Conservation (phyloP, 2,329 filamentous ascomycete species). For the Seiridium cupressi region DNA sequence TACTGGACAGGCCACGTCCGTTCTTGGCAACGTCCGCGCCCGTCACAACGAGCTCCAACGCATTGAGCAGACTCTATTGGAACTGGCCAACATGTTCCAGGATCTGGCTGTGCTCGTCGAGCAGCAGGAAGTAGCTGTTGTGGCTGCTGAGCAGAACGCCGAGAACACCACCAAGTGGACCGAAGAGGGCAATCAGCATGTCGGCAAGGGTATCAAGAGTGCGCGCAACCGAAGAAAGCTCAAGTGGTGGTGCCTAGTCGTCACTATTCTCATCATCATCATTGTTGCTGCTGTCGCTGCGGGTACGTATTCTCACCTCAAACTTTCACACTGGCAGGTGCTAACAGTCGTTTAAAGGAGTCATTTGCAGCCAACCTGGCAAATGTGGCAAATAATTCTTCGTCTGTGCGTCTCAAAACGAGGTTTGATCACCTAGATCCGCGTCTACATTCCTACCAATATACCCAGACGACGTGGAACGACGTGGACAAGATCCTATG, state of each 20-base stretch:
- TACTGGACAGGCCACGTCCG: slow-evolving; percentile 67
- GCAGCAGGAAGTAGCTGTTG: slow-evolving; percentile 65
- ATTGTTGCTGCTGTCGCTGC: slow-evolving; percentile 55
- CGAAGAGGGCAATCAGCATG: slow-evolving; percentile 66
- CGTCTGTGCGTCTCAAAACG: too few relatives aligned
- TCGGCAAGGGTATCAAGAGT: slow-evolving; percentile 65
- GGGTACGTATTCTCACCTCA: slow-evolving; percentile 32
- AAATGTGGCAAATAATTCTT: background rate
- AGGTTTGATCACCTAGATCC: background rate
- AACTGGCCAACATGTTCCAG: slow-evolving; percentile 69
- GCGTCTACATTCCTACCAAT: background rate
- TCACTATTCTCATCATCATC: slow-evolving; percentile 58
- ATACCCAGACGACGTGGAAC: background rate
- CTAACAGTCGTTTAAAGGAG: background rate
- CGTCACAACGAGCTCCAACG: slow-evolving; percentile 81
- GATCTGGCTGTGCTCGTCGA: slow-evolving; percentile 74
- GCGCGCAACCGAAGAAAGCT: slow-evolving; percentile 68
- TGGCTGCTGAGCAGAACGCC: slow-evolving; percentile 63
- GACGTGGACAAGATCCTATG: background rate
- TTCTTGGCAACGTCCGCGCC: slow-evolving; percentile 75
- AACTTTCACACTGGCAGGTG: background rate
- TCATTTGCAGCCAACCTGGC: background rate
- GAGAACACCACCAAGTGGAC: slow-evolving; percentile 65
- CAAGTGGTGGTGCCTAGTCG: slow-evolving; percentile 77
- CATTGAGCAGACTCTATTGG: slow-evolving; percentile 72